Conservation (phyloP, 805 yeast species). For the Nakazawaea sp. region DNA sequence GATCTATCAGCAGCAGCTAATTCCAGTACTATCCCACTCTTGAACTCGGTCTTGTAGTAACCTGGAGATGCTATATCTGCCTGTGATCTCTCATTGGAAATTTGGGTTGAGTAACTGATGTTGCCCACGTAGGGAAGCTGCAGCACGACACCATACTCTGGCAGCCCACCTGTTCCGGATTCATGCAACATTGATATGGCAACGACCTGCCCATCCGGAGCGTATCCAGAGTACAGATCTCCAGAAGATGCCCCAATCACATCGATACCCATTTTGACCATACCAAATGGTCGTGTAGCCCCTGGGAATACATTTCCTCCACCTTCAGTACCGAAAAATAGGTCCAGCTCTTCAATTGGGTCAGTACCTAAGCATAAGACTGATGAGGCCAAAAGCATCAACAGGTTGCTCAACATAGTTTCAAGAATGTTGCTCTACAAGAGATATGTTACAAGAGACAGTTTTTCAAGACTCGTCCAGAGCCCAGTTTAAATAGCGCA, state of each 20-base stretch:
- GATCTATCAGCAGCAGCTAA: conserved; percentile 22
- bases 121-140: conserved; percentile 22
- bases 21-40: conserved; percentile 19
- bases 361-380: no score
- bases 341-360: conserved; percentile 17
- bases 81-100: conserved; percentile 12
- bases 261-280: conserved; percentile 30
- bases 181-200: conserved; percentile 32
- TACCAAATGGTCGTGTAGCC: conserved; percentile 27
- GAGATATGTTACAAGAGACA: no score
- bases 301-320: conserved; percentile 32
- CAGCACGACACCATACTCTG: conserved; percentile 27
- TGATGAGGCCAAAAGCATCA: no score
- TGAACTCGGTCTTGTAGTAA: conserved; percentile 18
- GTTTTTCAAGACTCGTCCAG: no score
- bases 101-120: conserved; percentile 13
- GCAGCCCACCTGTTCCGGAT: conserved; percentile 33
- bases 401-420: no score
- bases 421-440: no score
- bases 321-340: conserved; percentile 27
- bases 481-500: no score
- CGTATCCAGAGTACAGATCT: conserved; percentile 28
- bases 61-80: conserved; percentile 22
- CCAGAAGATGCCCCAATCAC: conserved; percentile 17
- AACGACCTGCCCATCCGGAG: conserved; percentile 22